Evolutionary conservation across 1,284 basidiomycete genomes (phyloP).

Genomic region (Ceratobasidium sp.): DNA sequence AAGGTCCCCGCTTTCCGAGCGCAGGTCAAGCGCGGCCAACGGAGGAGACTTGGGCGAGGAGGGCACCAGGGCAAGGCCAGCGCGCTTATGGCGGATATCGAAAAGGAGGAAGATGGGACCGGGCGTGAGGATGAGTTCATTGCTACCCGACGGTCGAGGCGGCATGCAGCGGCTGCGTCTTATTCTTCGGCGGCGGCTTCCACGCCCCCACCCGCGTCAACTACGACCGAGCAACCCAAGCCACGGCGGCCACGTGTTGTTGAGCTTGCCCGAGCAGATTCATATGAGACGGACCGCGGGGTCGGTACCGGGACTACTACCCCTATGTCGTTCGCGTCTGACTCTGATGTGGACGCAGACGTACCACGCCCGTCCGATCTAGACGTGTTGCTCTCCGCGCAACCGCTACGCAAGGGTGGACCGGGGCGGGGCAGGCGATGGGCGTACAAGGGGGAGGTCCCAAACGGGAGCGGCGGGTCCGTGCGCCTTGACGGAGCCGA

Average conservation of each 20-base stretch:
- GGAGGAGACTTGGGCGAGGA: conserved; percentile 72
- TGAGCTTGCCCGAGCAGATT: conserved; percentile 37
- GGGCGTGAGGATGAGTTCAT: conserved; percentile 51
- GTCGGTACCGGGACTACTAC: conserved; percentile 18
- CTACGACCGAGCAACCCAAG: conserved; percentile 10
- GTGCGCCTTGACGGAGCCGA: conserved; percentile 40
- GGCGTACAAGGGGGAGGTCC: conserved; percentile 42
- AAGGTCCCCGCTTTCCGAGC: conserved; percentile 87
- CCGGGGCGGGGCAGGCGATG: conserved; percentile 41
- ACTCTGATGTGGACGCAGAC: conserved; percentile 34
- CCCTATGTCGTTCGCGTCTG: conserved; percentile 26
- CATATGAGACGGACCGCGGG: conserved; percentile 26
- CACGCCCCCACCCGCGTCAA: conserved; percentile 13
- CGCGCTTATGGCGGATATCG: conserved; percentile 81
- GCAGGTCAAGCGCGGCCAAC: conserved; percentile 74
- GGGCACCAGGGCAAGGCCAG: conserved; percentile 74
- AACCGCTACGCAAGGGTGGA: conserved; percentile 42
- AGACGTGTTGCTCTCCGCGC: conserved; percentile 38
- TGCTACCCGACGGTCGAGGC: conserved; percentile 30
- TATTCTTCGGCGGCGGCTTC: conserved; percentile 19
- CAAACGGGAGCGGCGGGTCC: conserved; percentile 37
- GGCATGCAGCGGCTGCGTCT: conserved; percentile 24
- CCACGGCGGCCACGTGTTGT: conserved; percentile 30
- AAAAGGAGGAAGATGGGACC: conserved; percentile 53
- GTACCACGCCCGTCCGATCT: conserved; percentile 34